Evolutionary conservation across 208 protist species (phyloP), one percentile per base, ranked within the genome.

Genomic region (Eutreptiella sp.): DNA sequence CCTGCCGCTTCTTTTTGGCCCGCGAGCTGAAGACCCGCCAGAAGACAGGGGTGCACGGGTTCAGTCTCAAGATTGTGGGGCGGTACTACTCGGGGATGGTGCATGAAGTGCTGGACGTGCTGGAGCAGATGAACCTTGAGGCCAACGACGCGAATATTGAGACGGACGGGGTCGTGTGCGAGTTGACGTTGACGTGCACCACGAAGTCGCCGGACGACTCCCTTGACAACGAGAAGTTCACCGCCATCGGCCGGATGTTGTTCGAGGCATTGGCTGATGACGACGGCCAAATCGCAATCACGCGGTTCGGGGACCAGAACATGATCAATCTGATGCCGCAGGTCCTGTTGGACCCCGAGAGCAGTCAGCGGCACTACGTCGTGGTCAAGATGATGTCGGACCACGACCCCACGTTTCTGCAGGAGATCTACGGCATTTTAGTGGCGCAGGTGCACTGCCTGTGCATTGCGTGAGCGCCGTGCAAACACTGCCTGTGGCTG

Each of bases 351-450:
- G 19, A 50, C 14, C 14, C n/a, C 14, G 16, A 50, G 14, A 23
- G n/a, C 14, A 38, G 35, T 16, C 45, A 50, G 29, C 16, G 16
- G 16, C 45, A 50, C 45, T 50, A 27, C 29, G n/a, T 50, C 29
- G 45, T n/a, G 14, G 29, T 50, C 14, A 50, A 50, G 29, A 23
- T 50, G 29, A 50, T 50, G 29, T 16, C 16, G 14, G 45, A 50
- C n/a, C 45, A 50, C 45, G 14, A 50, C n/a, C 14, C 35, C 14
- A 23, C 16, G 29, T 50, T 50, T n/a, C 16, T 50, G 16, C 16
- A 39, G n/a, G 16, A 50, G 19, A 50, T 50, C 19, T 50, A 39
- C 45, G 35, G 35, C 45, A 50, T 50, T n/a, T n/a, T n/a, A n/a
- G n/a, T n/a, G n/a, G n/a, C n/a, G n/a, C n/a, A n/a, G n/a, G n/a